Conservation (phyloP, 805 yeast genomes). For the Scheffersomyces spartinae region DNA sequence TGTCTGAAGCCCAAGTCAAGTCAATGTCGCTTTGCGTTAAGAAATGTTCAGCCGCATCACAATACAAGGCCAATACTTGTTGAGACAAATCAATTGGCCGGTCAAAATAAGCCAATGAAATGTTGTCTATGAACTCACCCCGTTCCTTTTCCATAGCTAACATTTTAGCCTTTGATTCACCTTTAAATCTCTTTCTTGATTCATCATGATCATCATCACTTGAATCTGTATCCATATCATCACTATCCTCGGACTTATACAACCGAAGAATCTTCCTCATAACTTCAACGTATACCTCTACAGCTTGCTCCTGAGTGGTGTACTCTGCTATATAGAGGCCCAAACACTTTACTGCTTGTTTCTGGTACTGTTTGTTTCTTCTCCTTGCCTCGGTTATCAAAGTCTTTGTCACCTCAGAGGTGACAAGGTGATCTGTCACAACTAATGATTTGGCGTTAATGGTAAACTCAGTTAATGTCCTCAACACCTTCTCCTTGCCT, state of each 20-base stretch:
- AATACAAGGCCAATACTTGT: background rate
- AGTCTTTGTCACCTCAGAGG: conserved; percentile 9
- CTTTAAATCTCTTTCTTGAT: conserved; percentile 3
- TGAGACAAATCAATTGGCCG: no score
- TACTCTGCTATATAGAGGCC: conserved; percentile 16
- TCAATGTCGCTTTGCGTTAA: no score
- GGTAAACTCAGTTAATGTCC: conserved; percentile 53
- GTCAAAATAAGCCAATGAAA: conserved; percentile 8
- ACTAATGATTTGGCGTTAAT: conserved; percentile 32
- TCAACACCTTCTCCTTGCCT: conserved; percentile 72
- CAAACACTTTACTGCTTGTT: conserved; percentile 43
- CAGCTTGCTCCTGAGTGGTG: conserved; percentile 26
- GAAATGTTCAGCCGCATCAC: background rate
- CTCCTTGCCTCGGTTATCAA: conserved; percentile 54
- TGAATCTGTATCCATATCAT: conserved; percentile 12
- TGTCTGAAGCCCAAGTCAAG: no score
- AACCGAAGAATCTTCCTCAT: conserved; percentile 26
- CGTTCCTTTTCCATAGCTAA: background rate
- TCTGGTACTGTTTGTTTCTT: conserved; percentile 53
- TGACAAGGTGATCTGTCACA: background rate
- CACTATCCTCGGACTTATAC: no score
- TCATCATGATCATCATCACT: conserved; percentile 12
- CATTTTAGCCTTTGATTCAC: background rate
- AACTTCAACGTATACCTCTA: conserved; percentile 25
- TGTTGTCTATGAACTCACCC: conserved; percentile 3